These are phyloP conservation scores for Phaeoacremonium minimum DNA, from an alignment of 2,329 filamentous ascomycete species.

Conservation along the genomic window DNA sequence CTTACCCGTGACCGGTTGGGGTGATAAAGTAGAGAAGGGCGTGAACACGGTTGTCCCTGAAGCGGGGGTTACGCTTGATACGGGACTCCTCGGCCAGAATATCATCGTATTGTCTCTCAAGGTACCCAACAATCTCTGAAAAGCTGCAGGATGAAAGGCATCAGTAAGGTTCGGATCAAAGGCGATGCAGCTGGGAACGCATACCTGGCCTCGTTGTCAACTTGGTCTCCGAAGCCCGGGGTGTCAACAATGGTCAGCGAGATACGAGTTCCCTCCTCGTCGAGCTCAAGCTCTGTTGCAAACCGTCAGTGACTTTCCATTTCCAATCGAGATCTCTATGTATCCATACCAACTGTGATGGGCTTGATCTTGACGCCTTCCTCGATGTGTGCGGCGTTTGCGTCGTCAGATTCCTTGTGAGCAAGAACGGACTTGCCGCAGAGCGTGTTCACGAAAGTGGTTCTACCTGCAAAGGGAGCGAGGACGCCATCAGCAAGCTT, in stretches of 20 bases:
- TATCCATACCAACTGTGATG: constrained; percentile 81
- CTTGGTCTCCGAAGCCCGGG: constrained; percentile 96
- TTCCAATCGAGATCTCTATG: neutral
- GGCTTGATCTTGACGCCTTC: constrained; percentile 99
- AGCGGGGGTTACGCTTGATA: constrained; percentile 99
- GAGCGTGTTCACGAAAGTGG: constrained; percentile 98
- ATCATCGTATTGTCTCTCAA: constrained; percentile 98
- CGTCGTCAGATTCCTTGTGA: constrained; percentile 91
- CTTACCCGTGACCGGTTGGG: constrained; percentile 89
- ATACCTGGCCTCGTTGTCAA: constrained; percentile 97
- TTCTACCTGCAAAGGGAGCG: constrained; percentile 63
- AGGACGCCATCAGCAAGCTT: constrained; percentile 5
- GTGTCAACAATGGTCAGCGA: constrained; percentile 98
- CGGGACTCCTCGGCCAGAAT: constrained; percentile 98
- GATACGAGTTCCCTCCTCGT: constrained; percentile 97
- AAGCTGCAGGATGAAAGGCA: constrained; percentile 57
- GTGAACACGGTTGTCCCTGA: constrained; percentile 98
- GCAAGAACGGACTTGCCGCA: constrained; percentile 90
- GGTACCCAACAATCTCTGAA: constrained; percentile 94
- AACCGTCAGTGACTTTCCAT: constrained; percentile 3
- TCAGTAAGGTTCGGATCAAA: too few species aligned
- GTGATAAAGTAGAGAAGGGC: constrained; percentile 99
- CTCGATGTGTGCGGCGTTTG: constrained; percentile 82
- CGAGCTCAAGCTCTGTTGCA: constrained; percentile 79
- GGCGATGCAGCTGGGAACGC: constrained; percentile 11